These are phyloP conservation scores for Mortierella hygrophila DNA, from an alignment of 192 early-diverging fungal species.

Conservation along the genomic window DNA sequence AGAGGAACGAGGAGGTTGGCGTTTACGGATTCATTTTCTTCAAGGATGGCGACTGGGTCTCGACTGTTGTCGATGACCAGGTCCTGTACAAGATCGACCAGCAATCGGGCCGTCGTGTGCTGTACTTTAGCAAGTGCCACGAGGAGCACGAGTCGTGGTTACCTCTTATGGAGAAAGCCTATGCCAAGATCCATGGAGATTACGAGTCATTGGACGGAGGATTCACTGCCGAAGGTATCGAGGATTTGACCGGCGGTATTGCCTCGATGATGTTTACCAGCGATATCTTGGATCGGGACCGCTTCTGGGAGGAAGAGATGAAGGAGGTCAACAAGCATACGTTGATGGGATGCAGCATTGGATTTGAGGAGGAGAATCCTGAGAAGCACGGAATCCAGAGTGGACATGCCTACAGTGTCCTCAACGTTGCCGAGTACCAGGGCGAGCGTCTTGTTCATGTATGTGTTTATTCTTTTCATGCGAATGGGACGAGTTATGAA, in stretches of 20 bases:
- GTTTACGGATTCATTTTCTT: constrained; percentile 73
- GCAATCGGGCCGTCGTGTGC: constrained; percentile 3
- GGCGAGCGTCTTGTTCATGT: constrained; percentile 56
- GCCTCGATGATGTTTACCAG: constrained; percentile 45
- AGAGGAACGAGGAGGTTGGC: constrained; percentile 65
- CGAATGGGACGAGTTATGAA: neutral
- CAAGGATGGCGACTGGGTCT: constrained; percentile 69
- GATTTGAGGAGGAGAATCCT: constrained; percentile 33
- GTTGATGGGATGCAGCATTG: constrained; percentile 57
- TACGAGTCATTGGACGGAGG: constrained; percentile 64
- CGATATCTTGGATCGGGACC: constrained; percentile 66
- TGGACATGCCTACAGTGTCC: constrained; percentile 66
- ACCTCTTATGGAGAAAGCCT: constrained; percentile 72
- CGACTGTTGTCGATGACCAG: constrained; percentile 68
- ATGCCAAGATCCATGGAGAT: constrained; percentile 69
- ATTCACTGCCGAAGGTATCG: constrained; percentile 61
- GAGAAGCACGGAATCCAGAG: constrained; percentile 49
- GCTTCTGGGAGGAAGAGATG: constrained; percentile 69
- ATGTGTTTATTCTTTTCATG: neutral
- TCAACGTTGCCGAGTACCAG: constrained; percentile 59
- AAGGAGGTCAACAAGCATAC: constrained; percentile 55
- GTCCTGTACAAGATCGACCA: constrained; percentile 51
- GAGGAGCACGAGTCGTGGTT: constrained; percentile 68
- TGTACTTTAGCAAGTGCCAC: constrained; percentile 54
- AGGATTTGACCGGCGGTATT: constrained; percentile 70